phyloP scores from a whole-genome alignment of 1,139 yeast genomes.

The Debaryomyces sp. region DNA sequence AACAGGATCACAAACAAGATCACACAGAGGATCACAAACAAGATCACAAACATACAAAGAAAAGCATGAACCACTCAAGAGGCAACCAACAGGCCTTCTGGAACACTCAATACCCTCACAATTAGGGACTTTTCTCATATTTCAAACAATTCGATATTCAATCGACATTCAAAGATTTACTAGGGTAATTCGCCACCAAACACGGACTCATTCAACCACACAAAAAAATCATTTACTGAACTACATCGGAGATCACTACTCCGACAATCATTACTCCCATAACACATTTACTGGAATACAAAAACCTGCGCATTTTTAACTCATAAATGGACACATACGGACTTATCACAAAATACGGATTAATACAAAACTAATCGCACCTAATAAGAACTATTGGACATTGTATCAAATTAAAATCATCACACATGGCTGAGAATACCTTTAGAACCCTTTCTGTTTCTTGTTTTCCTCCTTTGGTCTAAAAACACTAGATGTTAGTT shows the following conservation, averaged over 20 bases:
- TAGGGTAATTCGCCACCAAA: not conserved
- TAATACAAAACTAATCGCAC: not conserved
- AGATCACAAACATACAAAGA: not conserved
- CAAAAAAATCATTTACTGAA: not conserved
- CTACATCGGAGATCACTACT: not conserved
- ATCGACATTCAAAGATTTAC: not conserved
- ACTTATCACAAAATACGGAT: not conserved
- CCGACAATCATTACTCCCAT: not conserved
- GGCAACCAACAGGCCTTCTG: not conserved
- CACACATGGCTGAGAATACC: constrained; percentile 1
- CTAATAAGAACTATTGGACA: not conserved
- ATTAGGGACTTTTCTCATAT: not conserved
- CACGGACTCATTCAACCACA: not conserved
- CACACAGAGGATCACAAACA: not conserved
- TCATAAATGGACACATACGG: not conserved
- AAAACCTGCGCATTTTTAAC: not conserved
- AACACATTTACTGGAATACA: not conserved
- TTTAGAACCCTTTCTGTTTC: not conserved
- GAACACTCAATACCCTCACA: not conserved
- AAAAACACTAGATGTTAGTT: constrained; percentile 8
- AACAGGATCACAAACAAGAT: not conserved
- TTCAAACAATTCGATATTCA: not conserved
- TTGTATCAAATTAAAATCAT: constrained; percentile 1
- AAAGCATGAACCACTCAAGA: not conserved
- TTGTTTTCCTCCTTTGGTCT: constrained; percentile 9